Evolutionary conservation across 495 filamentous ascomycete species (phyloP).

Genomic region (Pyrenula aspistea): DNA sequence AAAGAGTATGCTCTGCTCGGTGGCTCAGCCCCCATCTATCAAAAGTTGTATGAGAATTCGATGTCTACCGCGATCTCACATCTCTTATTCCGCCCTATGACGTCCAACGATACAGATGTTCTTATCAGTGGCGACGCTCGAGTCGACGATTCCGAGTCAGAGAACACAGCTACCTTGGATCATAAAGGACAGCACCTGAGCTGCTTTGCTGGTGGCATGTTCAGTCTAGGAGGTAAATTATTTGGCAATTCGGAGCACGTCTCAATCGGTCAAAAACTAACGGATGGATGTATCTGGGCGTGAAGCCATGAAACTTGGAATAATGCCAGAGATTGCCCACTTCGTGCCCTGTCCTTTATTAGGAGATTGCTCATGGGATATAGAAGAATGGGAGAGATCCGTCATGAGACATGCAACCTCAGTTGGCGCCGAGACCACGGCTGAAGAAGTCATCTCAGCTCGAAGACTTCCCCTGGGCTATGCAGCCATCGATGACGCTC

Average conservation of each 20-base stretch:
- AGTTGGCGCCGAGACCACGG: slow-evolving; percentile 3
- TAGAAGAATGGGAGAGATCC: slow-evolving; percentile 20
- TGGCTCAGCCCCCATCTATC: slow-evolving; percentile 22
- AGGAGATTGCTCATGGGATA: slow-evolving; percentile 24
- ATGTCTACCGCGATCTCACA: slow-evolving; percentile 20
- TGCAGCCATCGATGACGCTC: slow-evolving; percentile 19
- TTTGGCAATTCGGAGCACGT: slow-evolving; percentile 56
- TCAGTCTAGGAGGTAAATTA: slow-evolving; percentile 62
- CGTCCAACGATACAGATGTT: slow-evolving; percentile 22
- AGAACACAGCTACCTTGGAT: slow-evolving; percentile 15
- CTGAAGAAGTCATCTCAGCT: slow-evolving; percentile 14
- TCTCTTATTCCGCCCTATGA: slow-evolving; percentile 34
- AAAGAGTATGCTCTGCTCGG: slow-evolving; percentile 19
- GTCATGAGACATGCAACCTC: slow-evolving; percentile 11
- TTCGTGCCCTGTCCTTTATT: slow-evolving; percentile 20
- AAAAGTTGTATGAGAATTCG: slow-evolving; percentile 26
- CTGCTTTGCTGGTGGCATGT: slow-evolving; percentile 83
- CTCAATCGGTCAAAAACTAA: slow-evolving; percentile 56
- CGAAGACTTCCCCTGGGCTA: slow-evolving; percentile 22
- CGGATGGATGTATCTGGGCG: slow-evolving; percentile 77
- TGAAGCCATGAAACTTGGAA: slow-evolving; percentile 34
- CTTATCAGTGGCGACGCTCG: slow-evolving; percentile 23
- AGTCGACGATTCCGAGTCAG: slow-evolving; percentile 4
- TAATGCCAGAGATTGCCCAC: slow-evolving; percentile 32
- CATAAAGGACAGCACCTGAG: slow-evolving; percentile 45